These are phyloP conservation scores for Candida sithepensis DNA, from an alignment of 805 yeast genomes.

Conservation along the genomic window DNA sequence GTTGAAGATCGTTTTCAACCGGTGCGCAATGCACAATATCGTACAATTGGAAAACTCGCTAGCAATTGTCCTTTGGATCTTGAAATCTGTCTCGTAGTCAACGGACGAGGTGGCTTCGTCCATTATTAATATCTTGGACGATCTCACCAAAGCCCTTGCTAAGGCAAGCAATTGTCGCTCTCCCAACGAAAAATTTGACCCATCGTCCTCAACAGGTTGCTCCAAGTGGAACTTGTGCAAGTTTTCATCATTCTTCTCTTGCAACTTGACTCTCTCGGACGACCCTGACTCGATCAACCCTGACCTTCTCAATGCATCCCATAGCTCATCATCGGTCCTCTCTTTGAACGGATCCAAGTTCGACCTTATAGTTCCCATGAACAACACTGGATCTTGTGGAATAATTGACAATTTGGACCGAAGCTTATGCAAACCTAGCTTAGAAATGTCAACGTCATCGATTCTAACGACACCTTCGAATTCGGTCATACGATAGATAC, in stretches of 20 bases:
- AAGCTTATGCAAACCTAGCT: constrained; percentile 63
- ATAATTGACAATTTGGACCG: constrained; percentile 75
- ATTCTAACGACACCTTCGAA: constrained; percentile 55
- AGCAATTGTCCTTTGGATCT: constrained; percentile 58
- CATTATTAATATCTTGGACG: constrained; percentile 55
- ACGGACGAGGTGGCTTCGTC: constrained; percentile 81
- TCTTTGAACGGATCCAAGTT: constrained; percentile 76
- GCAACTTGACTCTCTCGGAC: constrained; percentile 32
- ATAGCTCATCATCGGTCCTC: constrained; percentile 50
- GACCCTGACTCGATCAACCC: constrained; percentile 47
- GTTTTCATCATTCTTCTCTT: constrained; percentile 27
- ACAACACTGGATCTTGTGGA: constrained; percentile 87
- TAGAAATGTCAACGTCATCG: constrained; percentile 66
- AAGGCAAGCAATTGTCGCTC: constrained; percentile 68
- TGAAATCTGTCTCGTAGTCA: constrained; percentile 67
- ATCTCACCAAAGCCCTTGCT: constrained; percentile 67
- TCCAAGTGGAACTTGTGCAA: constrained; percentile 61
- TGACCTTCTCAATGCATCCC: constrained; percentile 57
- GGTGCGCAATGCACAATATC: constrained; percentile 69
- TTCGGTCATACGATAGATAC: constrained; percentile 56
- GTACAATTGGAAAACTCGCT: constrained; percentile 60
- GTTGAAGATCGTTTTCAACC: constrained; percentile 57
- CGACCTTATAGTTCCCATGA: constrained; percentile 71
- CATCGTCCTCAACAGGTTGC: constrained; percentile 61
- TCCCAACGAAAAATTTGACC: constrained; percentile 66